phyloP scores from a whole-genome alignment of 441 rosid genomes.

The Gossypium davidsonii region DNA sequence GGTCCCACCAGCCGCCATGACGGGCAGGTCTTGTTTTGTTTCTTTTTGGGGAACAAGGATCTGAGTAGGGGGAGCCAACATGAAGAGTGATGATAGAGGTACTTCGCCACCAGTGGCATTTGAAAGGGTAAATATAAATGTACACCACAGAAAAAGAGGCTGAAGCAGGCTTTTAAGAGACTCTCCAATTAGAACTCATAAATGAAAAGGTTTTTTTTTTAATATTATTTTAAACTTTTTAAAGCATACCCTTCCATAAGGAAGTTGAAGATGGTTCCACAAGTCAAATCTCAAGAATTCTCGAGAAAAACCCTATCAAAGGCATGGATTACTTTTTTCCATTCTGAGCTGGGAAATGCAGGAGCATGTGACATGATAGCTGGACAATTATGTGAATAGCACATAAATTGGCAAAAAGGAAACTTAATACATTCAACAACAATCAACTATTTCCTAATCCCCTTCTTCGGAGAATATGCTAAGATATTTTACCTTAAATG shows the following conservation, averaged over 20 bases:
- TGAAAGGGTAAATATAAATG: not conserved
- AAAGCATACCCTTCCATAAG: not conserved
- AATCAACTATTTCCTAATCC: slow-evolving; percentile 10
- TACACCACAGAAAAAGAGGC: slow-evolving; percentile 2
- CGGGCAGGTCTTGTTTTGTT: not conserved
- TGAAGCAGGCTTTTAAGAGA: not conserved
- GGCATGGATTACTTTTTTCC: not conserved
- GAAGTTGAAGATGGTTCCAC: not conserved
- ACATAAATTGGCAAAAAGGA: not conserved
- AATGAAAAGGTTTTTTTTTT: not conserved
- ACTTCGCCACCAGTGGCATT: not conserved
- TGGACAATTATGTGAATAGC: not conserved
- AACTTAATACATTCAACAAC: not conserved
- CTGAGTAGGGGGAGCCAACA: not conserved
- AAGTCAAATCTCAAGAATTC: not conserved
- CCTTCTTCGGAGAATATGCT: not conserved
- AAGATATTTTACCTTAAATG: slow-evolving; percentile 49
- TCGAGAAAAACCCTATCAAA: not conserved
- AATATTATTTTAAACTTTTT: not conserved
- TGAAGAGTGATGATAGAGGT: not conserved
- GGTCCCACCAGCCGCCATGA: not conserved
- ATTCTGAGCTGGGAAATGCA: not conserved
- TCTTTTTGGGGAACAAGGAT: not conserved
- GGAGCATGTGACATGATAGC: not conserved
- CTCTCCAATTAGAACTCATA: not conserved